Evolutionary conservation across 2,329 filamentous ascomycete species (phyloP).

Genomic region (Cylindrodendrum hubeiense): DNA sequence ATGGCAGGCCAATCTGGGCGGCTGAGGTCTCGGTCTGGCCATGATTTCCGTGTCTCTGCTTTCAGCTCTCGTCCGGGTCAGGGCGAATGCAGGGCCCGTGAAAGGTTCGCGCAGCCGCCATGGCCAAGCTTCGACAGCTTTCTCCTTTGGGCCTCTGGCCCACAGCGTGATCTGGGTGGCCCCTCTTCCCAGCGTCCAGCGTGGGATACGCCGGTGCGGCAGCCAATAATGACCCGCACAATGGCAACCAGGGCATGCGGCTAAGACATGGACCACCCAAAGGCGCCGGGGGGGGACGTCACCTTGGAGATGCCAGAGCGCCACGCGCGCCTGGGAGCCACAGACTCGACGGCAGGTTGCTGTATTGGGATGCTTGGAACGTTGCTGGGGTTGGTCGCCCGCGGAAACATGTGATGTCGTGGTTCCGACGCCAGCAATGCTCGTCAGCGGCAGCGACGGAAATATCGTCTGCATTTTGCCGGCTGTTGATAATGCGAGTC

Average conservation of each 20-base stretch:
- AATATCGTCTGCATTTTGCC: background rate
- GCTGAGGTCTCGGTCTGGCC: background rate
- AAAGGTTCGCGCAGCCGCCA: constrained; percentile 31
- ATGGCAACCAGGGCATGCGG: constrained; percentile 42
- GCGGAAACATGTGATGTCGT: constrained; percentile 25
- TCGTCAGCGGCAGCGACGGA: constrained; percentile 6
- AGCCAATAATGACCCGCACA: constrained; percentile 40
- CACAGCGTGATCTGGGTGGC: constrained; percentile 32
- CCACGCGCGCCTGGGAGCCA: constrained; percentile 32
- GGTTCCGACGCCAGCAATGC: constrained; percentile 7
- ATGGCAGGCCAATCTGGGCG: constrained; percentile 1
- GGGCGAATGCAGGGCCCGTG: constrained; percentile 14
- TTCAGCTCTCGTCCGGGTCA: constrained; percentile 24
- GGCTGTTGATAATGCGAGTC: background rate
- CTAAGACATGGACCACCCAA: constrained; percentile 41
- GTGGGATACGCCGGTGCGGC: constrained; percentile 35
- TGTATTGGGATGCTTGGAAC: constrained; percentile 21
- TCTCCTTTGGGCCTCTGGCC: constrained; percentile 33
- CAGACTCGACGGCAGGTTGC: constrained; percentile 28
- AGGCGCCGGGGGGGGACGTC: constrained; percentile 38
- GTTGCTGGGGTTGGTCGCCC: constrained; percentile 9
- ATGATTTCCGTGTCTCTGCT: background rate
- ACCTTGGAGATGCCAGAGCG: constrained; percentile 38
- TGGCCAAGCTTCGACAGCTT: constrained; percentile 37
- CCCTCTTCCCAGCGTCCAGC: constrained; percentile 30